Evolutionary conservation across 129 eudicot genomes (phyloP), one percentile per base, ranked within the genome.

Genomic region (Flaveria linearis): DNA sequence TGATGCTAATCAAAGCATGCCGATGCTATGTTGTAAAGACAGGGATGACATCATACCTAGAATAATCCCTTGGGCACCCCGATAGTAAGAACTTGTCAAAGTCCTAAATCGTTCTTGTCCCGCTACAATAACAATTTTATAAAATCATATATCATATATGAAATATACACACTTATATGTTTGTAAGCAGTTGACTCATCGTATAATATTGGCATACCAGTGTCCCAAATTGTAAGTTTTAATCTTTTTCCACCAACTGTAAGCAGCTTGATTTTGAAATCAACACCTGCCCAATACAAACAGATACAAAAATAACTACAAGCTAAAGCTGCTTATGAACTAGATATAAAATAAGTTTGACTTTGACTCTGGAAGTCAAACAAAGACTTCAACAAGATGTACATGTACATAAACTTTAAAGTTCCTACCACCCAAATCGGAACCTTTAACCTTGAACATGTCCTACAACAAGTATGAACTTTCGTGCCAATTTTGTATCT

Each of bases 21-120:
- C 3, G 61, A 69, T 14, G 33, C 63, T 46, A 52, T 26, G 55
- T 41, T 63, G 45, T 61, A 61, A 71, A 41, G 26, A 42, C 39
- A 63, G 28, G 64, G 41, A 60, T 12, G 12, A 23, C 86, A 9
- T 86, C 87, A 9, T 86, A 94, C 98, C 98, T 63, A 91, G 88
- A 84, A 94, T 86, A 23, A 94, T 91, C 64, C 97, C 98, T 39
- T 94, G 98, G 42, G 98, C 97, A 52, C 96, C 97, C 70, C 98
- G 87, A 63, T 93, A 90, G 77, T 93, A 93, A 52, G 98, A 94
- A 74, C 91, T 94, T 60, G 98, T 94, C 73, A 94, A 73, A 57
- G 98, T 89, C 84, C 98, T 91, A 84, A 94, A 94, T 85, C 90
- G 86, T 79, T 93, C 98, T 66, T 94, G 98, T 77, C 98, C 98